Base-by-base conservation (phyloP, 1,284 basidiomycete species). In the Ganoderma sp. region DNA sequence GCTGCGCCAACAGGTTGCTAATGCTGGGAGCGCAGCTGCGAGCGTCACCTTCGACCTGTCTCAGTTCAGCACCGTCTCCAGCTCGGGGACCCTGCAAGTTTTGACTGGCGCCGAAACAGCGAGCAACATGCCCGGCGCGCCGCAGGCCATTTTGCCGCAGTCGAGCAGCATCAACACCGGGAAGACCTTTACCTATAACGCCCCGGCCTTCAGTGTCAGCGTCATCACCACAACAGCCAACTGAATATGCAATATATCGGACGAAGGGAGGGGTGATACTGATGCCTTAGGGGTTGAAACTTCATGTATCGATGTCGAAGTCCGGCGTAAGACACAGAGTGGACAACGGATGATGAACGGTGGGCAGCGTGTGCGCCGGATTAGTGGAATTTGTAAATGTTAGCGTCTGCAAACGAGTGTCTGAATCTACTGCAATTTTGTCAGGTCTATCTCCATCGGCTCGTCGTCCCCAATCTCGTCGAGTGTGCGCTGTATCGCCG, bases 401-500 rank as follows among this genome's bases (percentile, higher is more conserved):
- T 57, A 28, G 41, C 34, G 42, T 28, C 45, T 48, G 60, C 22
- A 9, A 39, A 10, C 10, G 60, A 34, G 50, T 25, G 37, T 39
- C 37, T 39, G 37, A 39, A 37, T 48, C 63, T 65, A 68, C 52
- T 73, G 67, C 65, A 67, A 45, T 66, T 71, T 69, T 67, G 69
- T 67, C 48, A 72, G 69, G 62, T 72, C 71, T 41, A 72, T 69
- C 64, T 72, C 71, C 43, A 68, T 62, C 37, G 68, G 61, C 34
- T 70, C 70, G 45, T 74, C 69, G 41, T 81, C 85, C 25, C 87
- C 88, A 12, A 84, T 85, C 63, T 86, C 87, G 41, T 86, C 86
- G 71, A 93, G 90, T 71, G 89, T 84, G 71, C 87, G 81, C 74
- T 92, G 87, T 69, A 98, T 84, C 6, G 93, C 90, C 2, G 87